Conservation (phyloP, 352 stramenopile species). For the Phytopythium litorale region DNA sequence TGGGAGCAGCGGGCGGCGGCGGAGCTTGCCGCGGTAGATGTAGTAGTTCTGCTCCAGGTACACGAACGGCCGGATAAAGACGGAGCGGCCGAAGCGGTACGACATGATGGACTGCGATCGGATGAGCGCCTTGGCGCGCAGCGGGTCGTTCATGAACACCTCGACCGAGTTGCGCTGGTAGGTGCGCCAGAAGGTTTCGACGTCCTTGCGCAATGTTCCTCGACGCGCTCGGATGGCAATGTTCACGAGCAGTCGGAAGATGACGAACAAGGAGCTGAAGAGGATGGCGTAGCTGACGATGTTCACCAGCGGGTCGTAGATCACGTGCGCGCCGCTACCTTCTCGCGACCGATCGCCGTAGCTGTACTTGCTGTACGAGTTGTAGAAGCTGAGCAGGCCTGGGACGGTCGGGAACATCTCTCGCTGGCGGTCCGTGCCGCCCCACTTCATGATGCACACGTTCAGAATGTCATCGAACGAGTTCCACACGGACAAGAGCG, state of each 20-base stretch:
- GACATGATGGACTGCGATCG: slow-evolving; percentile 18
- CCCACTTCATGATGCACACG: slow-evolving; percentile 13
- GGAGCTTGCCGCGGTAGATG: slow-evolving; percentile 15
- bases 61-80: slow-evolving; percentile 22
- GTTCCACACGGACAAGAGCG: slow-evolving; percentile 15
- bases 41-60: slow-evolving; percentile 27
- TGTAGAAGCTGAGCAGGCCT: slow-evolving; percentile 13
- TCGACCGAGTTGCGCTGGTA: slow-evolving; percentile 26
- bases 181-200: slow-evolving; percentile 15
- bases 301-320: slow-evolving; percentile 16
- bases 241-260: slow-evolving; percentile 10
- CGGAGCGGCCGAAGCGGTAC: slow-evolving; percentile 18
- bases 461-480: slow-evolving; percentile 14
- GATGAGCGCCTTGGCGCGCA: slow-evolving; percentile 19
- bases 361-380: slow-evolving; percentile 18
- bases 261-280: slow-evolving; percentile 8
- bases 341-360: slow-evolving; percentile 18
- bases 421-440: slow-evolving; percentile 13
- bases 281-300: slow-evolving; percentile 15
- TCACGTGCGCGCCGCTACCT: slow-evolving; percentile 2
- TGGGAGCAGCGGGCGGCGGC: slow-evolving; percentile 12
- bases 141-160: slow-evolving; percentile 19
- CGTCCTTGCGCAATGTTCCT: slow-evolving; percentile 10
- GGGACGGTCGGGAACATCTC: slow-evolving; percentile 12
- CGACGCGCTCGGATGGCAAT: background rate